Base-by-base conservation (phyloP, 2,329 filamentous ascomycete species). In the Trichoderma simmonsii region DNA sequence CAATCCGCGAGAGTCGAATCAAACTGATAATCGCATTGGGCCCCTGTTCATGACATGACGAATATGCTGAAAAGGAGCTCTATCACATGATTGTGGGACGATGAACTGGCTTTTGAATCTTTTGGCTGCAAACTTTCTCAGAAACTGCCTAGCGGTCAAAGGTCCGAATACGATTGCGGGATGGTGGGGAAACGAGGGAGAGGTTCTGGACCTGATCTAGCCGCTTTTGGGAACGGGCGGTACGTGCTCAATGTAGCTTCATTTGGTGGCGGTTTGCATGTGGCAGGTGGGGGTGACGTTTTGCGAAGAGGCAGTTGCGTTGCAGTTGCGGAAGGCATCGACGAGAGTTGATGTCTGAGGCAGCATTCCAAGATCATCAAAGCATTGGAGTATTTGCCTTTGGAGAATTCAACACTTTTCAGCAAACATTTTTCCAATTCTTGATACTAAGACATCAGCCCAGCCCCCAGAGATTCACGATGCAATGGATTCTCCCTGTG, bases 1-100 rank as follows among this genome's bases (percentile, higher is more conserved):
- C n/a, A 61, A 62, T 56, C 26, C 6, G 57, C 18, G 21, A 63
- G 30, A 68, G 9, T 48, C n/a, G 28, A 61, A 34, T 34, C 43
- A 63, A 59, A 43, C 18, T 59, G 70, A 56, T 32, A 69, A 54
- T 51, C 57, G 54, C 56, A 64, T 28, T n/a, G 24, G 14, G 18
- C 32, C 64, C 61, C n/a, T 62, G 60, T 56, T 72, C 70, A 72
- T 72, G 70, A 57, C 64, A 72, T 72, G 70, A 72, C 59, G 57
- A 57, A 56, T 48, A 63, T 51, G 48, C 24, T 43, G 48, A 54
- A 69, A 72, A 65, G 65, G 59, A 70, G 63, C 51, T 48, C 71
- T 48, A 73, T 73, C 71, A 71, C 67, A 73, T 72, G 71, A 72
- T 72, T 72, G 67, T 72, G 71, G 71, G 63, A 70, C 68, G 71